Evolutionary conservation across 768 basidiomycete species (phyloP).

Genomic region (Leccinellum luteum): DNA sequence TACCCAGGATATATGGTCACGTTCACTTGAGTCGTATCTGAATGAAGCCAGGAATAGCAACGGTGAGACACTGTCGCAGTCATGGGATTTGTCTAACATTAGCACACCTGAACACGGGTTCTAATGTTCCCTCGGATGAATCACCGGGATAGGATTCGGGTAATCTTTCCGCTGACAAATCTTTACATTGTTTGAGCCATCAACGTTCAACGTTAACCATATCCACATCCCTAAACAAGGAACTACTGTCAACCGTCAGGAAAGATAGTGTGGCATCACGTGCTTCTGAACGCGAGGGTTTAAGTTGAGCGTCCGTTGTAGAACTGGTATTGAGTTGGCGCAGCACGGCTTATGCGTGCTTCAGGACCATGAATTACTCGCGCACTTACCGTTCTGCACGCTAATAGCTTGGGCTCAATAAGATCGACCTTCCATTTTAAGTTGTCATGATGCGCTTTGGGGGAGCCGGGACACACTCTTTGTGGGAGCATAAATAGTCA

Average conservation of each 20-base stretch:
- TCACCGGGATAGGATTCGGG: background rate
- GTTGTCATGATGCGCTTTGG: constrained; percentile 53
- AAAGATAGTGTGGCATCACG: constrained; percentile 64
- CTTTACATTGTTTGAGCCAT: background rate
- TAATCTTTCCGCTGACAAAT: no score
- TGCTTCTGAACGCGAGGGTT: constrained; percentile 68
- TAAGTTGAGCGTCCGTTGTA: constrained; percentile 56
- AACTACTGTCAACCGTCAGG: constrained; percentile 43
- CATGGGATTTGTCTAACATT: constrained; percentile 12
- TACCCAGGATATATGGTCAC: constrained; percentile 4
- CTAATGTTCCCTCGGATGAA: background rate
- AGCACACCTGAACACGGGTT: constrained; percentile 1
- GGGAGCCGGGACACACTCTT: constrained; percentile 17
- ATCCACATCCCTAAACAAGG: constrained; percentile 7
- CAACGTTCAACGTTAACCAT: no score
- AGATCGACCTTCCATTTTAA: constrained; percentile 43
- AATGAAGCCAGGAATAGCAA: constrained; percentile 5
- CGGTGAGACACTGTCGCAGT: constrained; percentile 13
- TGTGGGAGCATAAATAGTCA: background rate
- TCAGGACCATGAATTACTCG: constrained; percentile 18
- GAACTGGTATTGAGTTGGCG: constrained; percentile 42
- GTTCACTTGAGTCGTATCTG: constrained; percentile 5
- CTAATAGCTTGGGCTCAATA: constrained; percentile 16
- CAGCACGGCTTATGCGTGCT: constrained; percentile 16
- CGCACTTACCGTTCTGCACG: background rate